Conservation (phyloP, 345 rosid species). For the Gossypium bickii region DNA sequence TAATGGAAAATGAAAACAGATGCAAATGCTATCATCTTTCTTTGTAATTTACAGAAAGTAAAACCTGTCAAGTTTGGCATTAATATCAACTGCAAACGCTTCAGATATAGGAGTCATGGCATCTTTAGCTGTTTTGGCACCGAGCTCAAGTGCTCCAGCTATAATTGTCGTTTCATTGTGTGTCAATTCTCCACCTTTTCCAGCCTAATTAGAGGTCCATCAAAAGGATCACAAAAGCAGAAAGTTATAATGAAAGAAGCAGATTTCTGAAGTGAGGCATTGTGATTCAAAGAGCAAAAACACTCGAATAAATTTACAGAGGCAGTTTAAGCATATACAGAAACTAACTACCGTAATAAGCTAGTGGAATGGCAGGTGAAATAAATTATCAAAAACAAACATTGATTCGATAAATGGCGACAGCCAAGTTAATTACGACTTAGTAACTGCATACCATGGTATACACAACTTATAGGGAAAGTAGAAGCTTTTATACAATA, state of each 20-base stretch:
- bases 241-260: neutral
- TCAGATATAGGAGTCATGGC: slow-evolving; percentile 91
- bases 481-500: neutral
- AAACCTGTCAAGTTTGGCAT: slow-evolving; percentile 79
- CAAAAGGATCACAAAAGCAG: slow-evolving; percentile 3
- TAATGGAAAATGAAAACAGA: neutral
- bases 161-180: slow-evolving; percentile 97
- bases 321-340: neutral
- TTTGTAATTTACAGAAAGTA: neutral
- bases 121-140: slow-evolving; percentile 74
- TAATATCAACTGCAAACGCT: slow-evolving; percentile 77
- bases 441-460: neutral
- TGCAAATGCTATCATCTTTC: neutral
- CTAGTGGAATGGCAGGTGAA: neutral
- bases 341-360: neutral
- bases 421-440: neutral
- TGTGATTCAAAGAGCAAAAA: neutral
- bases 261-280: slow-evolving; percentile 12
- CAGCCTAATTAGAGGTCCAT: slow-evolving; percentile 53
- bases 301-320: neutral
- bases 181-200: slow-evolving; percentile 95
- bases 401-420: neutral
- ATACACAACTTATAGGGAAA: neutral
- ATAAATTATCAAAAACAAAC: neutral
- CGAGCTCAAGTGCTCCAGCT: slow-evolving; percentile 96